A percentile compares a stretch with the other conserved stretches of the same genome.
phyloP scores from a whole-genome alignment of 768 basidiomycete genomes.

The Panaeolus cyanescens region DNA sequence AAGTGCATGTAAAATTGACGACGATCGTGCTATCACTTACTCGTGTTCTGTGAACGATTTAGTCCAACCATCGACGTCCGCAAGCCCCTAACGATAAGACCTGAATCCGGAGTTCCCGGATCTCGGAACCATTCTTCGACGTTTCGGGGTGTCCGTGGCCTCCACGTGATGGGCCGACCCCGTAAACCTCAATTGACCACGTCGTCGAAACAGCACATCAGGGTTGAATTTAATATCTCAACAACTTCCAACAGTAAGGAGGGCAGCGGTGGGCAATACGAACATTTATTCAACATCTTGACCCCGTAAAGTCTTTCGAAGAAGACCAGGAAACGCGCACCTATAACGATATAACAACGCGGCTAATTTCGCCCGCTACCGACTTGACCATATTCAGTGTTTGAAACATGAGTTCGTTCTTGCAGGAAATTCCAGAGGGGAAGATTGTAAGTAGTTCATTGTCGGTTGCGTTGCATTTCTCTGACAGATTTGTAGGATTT shows the following conservation, averaged over 20 bases:
- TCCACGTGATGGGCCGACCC: background rate
- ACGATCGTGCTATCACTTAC: background rate
- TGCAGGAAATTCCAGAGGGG: slow-evolving; percentile 36
- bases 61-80: too few relatives aligned
- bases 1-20: background rate
- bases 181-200: background rate
- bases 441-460: slow-evolving; percentile 35
- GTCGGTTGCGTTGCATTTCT: background rate
- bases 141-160: background rate
- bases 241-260: background rate
- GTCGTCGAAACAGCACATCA: background rate
- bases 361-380: background rate
- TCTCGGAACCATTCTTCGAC: background rate
- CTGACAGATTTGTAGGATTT: slow-evolving; percentile 50
- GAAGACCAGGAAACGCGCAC: background rate
- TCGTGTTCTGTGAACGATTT: too few relatives aligned
- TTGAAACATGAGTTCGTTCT: slow-evolving; percentile 20
- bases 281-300: background rate
- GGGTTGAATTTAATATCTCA: background rate
- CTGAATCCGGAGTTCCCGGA: slow-evolving; percentile 1
- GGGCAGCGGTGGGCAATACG: slow-evolving; percentile 2
- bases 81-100: background rate
- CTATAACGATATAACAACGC: background rate
- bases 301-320: background rate
- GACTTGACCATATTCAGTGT: background rate